A percentile compares a stretch with the other conserved stretches of the same genome.
Conservation (phyloP, 768 basidiomycete genomes). For the Nevesoporus exiguus region DNA sequence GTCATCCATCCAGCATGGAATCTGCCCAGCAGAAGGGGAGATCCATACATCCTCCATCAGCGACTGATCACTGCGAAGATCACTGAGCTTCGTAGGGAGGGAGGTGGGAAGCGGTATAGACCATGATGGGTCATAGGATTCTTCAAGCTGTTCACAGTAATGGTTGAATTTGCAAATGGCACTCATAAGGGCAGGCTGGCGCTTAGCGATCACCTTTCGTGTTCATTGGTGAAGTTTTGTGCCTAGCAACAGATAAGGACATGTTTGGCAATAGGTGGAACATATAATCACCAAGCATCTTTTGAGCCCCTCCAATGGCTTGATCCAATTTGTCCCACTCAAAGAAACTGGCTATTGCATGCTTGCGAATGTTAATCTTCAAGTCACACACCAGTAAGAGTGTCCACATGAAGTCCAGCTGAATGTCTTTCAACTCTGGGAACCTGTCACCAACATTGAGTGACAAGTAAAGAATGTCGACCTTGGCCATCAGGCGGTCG, state of each 20-base stretch:
- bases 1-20: no score
- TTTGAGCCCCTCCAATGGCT: conserved; percentile 17
- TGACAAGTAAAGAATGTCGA: background rate
- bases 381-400: background rate
- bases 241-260: background rate
- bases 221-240: background rate
- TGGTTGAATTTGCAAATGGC: background rate
- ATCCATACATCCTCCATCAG: background rate
- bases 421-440: background rate
- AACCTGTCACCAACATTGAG: background rate
- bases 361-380: background rate
- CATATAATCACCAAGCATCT: conserved; percentile 4
- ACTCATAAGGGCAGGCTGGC: background rate
- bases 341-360: background rate
- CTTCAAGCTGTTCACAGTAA: background rate
- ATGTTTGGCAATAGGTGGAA: background rate
- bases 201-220: background rate
- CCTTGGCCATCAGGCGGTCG: background rate
- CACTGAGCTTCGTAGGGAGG: background rate
- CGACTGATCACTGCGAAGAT: background rate
- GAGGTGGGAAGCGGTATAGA: background rate
- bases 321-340: conserved; percentile 24
- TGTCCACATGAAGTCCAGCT: background rate
- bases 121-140: background rate
- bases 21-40: no score